Base-by-base conservation (phyloP, 495 filamentous ascomycete genomes). In the Aspergillus sclerotiicarbonarius region DNA sequence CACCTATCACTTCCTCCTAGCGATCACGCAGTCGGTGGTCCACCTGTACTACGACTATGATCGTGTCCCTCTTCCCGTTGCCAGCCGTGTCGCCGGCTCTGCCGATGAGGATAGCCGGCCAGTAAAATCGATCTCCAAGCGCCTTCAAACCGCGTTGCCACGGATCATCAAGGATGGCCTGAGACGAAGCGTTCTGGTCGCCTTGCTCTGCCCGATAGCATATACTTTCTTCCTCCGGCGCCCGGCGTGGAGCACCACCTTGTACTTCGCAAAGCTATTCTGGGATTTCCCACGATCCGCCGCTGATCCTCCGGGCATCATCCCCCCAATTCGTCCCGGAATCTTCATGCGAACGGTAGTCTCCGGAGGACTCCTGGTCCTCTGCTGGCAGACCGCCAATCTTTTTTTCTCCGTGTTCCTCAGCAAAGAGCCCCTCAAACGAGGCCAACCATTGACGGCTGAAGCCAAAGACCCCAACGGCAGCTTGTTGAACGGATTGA, bases 381-480 rank as follows among this genome's bases (percentile, higher is more conserved):
- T 87, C 13, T 70, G 90, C 39, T 96, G 91, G 90, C 83, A 90
- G 43, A 74, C 87, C 6, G 81, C 83, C 21, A 93, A 95, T 65
- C 69, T 80, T 13, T 83, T 87, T 45, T 98, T 97, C 71, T 85
- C 85, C 25, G 66, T 86, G 31, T 91, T 90, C 71, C 81, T 97
- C 59, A 82, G 84, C 20, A 84, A 88, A 68, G 85, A 88, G 61
- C 94, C 95, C 7, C 67, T 96, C 44, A 95, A 94, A 70, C 85
- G 87, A 58, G 86, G 80, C 2, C 85, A 89, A 62, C 91, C 92
- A n/a, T 79, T 98, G 20, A 95, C 91, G 1, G 76, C 80, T 10
- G 88, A 91, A 54, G 89, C 90, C 5, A 89, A 85, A 61, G 95
- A 98, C 73, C 92, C 94, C 1, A 98, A 95, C 62, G 93, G 91